Base-by-base conservation (phyloP, 768 basidiomycete species). In the Leccinum boreale region DNA sequence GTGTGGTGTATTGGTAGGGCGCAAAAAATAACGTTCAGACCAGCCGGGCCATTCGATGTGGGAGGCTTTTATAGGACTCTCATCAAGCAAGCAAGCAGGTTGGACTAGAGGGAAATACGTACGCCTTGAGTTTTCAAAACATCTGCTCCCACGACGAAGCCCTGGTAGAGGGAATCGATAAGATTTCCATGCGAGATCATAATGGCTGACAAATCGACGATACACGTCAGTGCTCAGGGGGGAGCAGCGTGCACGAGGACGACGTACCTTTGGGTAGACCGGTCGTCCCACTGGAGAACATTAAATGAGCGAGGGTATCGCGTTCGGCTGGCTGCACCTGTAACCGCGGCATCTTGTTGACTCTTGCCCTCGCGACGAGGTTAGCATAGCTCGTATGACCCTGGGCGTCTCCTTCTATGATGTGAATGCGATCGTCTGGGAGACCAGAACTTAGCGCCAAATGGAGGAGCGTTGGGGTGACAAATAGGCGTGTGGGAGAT, bases 231-330 rank as follows among this genome's bases (percentile, higher is more conserved):
- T 24, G 8, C 19, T 19, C 19, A 3, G 42, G 42, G 19, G 42
- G 10, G 33, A 44, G 19, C 42, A 19, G 11, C 42, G 19, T 17
- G 24, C 46, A 47, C 46, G 46, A n/a, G 10, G 6, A 3, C 17
- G 7, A 58, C 66, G 7, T 24, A 84, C 88, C 87, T 80, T 91
- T 91, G 0, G 89, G 87, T 4, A 85, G 73, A 0, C 90, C 89
- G 58, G 80, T 90, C 0, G 90, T 91, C 23, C 89, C 89, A 63
- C 89, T 90, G 0, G 89, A 91, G 65, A 89, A 89, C 0, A 86
- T 74, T 3, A 91, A 74, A 67, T 90, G 89, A 1, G 86, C 89
- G 1, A 89, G 71, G 0, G 85, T 87, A 58, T 85, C 73, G 29
- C 73, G 75, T 17, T 62, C 72, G 0, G 81, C 86, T 0, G 77